Conservation (phyloP, 164 flowering plant genomes). For the Magnolia sinica region DNA sequence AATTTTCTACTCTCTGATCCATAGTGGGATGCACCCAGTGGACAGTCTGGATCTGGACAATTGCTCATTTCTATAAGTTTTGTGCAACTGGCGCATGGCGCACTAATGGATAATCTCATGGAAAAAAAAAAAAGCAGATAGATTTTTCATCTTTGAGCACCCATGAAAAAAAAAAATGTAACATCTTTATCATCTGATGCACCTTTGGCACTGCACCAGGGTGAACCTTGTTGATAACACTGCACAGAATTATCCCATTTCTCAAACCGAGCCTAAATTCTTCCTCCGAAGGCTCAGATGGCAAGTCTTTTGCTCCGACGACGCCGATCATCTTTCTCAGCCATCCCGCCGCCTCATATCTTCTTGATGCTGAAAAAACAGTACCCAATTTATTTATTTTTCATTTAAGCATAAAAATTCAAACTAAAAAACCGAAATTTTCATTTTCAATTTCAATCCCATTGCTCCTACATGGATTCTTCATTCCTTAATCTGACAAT, state of each 20-base stretch:
- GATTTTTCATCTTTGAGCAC: no score
- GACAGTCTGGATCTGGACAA: not conserved
- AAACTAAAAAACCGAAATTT: not conserved
- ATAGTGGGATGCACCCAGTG: not conserved
- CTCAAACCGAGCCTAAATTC: constrained; percentile 77
- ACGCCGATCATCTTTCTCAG: constrained; percentile 75
- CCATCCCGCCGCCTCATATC: constrained; percentile 85
- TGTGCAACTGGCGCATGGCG: not conserved
- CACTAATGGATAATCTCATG: no score
- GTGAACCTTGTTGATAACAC: constrained; percentile 71
- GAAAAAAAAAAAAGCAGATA: no score
- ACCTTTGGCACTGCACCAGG: constrained; percentile 92
- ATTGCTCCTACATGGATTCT: not conserved
- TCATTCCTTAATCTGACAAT: not conserved
- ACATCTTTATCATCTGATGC: not conserved
- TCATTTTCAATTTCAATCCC: not conserved
- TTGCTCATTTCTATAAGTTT: not conserved
- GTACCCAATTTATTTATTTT: not conserved
- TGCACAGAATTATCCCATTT: constrained; percentile 83
- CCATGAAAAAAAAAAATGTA: no score
- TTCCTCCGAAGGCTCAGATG: constrained; percentile 88
- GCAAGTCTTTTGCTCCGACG: constrained; percentile 76
- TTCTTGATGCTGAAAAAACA: constrained; percentile 52
- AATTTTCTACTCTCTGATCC: not conserved
- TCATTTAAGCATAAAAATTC: not conserved